Conservation (phyloP, 176 grass and related monocot species). For the Luzula sylvatica region DNA sequence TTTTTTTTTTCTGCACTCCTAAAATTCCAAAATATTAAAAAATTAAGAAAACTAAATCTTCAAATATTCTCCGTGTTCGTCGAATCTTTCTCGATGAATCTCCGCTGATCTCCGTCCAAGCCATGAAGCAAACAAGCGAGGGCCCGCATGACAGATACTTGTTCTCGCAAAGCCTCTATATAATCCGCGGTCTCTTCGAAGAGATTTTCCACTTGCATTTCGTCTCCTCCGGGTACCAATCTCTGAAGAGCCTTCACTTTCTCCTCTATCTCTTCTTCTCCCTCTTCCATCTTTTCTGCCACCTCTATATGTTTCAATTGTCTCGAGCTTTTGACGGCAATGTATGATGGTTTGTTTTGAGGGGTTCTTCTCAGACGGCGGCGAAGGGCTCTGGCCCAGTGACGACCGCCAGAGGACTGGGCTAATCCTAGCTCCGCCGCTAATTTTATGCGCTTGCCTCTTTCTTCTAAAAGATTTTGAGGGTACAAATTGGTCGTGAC, state of each 20-base stretch:
- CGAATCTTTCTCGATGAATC: slow-evolving; percentile 6
- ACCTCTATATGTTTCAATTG: not conserved
- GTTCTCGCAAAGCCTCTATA: slow-evolving; percentile 47
- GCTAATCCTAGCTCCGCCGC: slow-evolving; percentile 58
- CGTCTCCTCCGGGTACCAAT: slow-evolving; percentile 63
- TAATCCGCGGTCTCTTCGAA: slow-evolving; percentile 85
- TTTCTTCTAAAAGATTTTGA: slow-evolving; percentile 25
- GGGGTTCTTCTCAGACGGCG: not conserved
- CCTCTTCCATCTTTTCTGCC: slow-evolving; percentile 6
- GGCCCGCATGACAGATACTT: slow-evolving; percentile 67
- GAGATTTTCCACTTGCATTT: slow-evolving; percentile 41
- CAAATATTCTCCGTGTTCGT: not conserved
- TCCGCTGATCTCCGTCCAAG: slow-evolving; percentile 26
- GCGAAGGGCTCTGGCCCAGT: slow-evolving; percentile 47
- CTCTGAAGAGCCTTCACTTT: slow-evolving; percentile 47
- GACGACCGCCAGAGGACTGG: slow-evolving; percentile 33
- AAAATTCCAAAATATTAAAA: not conserved
- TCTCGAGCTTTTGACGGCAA: not conserved
- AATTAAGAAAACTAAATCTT: not conserved
- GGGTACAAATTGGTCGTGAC: not conserved
- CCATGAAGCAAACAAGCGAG: slow-evolving; percentile 51
- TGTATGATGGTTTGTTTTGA: not conserved
- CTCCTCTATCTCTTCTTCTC: slow-evolving; percentile 25
- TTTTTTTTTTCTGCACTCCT: too few species aligned
- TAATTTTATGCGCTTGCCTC: slow-evolving; percentile 47